Evolutionary conservation across 345 rosid genomes (phyloP), one percentile per base, ranked within the genome.

Genomic region (Camelina neglecta): DNA sequence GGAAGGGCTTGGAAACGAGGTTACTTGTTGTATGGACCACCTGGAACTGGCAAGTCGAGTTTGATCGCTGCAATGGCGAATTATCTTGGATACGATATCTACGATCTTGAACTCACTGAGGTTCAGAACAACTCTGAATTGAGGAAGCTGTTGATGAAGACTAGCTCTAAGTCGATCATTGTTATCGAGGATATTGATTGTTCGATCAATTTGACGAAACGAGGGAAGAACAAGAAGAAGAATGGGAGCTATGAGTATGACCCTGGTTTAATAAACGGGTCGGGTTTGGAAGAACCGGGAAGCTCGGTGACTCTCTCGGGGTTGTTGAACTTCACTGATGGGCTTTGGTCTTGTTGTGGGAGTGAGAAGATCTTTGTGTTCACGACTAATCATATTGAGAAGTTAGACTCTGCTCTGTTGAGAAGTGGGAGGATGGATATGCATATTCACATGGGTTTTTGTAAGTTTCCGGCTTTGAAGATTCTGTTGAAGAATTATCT

Each of bases 41-140:
- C 98, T 0, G 97, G 98, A n/a, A 93, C 98, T 0, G 97, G 97
- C 9, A 94, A 94, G 65, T 94, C 98, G 15, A 91, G 97, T 64
- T 86, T 94, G 95, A 94, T 94, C 20, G 98, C 98, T 16, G 97
- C 98, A 33, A 90, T 94, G 98, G 98, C 98, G 5, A 94, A 94
- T 58, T 82, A 68, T 62, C 86, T 94, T 1, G 89, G 92, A 7
- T 94, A 92, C 54, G 98, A 94, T 75, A 94, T 94, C 13, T 94
- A 90, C 48, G 98, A 94, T 75, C 93, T 94, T 7, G 98, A 94
- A 59, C 81, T 94, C 41, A 92, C 97, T 0, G 98, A 94, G 76
- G 98, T 94, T 29, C 93, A 92, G 45, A 87, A 88, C 48, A 94
- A 94, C 33, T 94, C 98, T 0, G 98, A 92, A 60, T 84, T 94